Evolutionary conservation across 768 basidiomycete genomes (phyloP).

Genomic region (Pholiota microspora): DNA sequence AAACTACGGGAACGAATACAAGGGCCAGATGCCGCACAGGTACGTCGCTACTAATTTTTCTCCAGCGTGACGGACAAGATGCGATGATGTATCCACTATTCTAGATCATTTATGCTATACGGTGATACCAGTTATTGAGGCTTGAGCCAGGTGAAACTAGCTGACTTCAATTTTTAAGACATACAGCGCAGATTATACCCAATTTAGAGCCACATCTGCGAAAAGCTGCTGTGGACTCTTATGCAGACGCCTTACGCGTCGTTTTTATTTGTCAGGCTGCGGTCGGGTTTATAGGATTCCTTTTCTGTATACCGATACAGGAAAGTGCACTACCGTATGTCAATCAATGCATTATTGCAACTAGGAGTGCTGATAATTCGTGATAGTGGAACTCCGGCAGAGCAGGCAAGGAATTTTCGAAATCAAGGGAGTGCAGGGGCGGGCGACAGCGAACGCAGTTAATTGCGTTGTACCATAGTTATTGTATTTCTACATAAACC

Average conservation of each 20-base stretch:
- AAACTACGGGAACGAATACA: slow-evolving; percentile 74
- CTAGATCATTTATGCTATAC: slow-evolving; percentile 70
- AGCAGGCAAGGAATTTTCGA: slow-evolving; percentile 57
- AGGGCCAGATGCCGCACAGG: slow-evolving; percentile 72
- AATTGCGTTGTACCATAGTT: slow-evolving; percentile 25
- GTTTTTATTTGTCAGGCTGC: slow-evolving; percentile 82
- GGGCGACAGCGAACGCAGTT: slow-evolving; percentile 20
- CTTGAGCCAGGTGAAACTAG: not conserved
- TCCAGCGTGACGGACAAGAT: no score
- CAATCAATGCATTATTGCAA: not conserved
- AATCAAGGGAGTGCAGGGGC: slow-evolving; percentile 33
- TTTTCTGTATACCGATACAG: slow-evolving; percentile 73
- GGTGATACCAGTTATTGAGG: not conserved
- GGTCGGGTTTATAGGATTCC: slow-evolving; percentile 62
- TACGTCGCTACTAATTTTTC: slow-evolving; percentile 25
- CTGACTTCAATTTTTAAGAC: slow-evolving; percentile 35
- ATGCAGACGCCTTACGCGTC: slow-evolving; percentile 73
- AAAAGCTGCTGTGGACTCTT: slow-evolving; percentile 70
- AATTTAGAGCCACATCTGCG: slow-evolving; percentile 51
- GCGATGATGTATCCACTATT: not conserved
- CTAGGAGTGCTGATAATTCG: slow-evolving; percentile 6
- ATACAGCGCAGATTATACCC: slow-evolving; percentile 72
- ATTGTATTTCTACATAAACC: slow-evolving; percentile 23
- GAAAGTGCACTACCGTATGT: slow-evolving; percentile 65
- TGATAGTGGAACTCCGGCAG: slow-evolving; percentile 52